Base-by-base conservation (phyloP, 1,284 basidiomycete species). In the Cryptococcus sp. region DNA sequence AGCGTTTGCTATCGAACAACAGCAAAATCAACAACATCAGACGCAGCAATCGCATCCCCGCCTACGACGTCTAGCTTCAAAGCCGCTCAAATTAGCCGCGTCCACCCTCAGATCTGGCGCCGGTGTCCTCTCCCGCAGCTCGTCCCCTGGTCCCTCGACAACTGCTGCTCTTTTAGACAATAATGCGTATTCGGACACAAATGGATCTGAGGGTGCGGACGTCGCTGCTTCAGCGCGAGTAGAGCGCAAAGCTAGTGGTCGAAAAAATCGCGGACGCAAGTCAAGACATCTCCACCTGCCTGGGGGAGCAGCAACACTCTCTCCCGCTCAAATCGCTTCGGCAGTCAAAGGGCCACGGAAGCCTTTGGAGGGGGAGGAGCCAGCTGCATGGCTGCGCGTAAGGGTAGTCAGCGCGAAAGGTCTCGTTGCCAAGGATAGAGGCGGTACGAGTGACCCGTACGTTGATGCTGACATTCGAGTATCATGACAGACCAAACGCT, bases 401-500 rank as follows among this genome's bases (percentile, higher is more conserved):
- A 67, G 76, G n/a, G 73, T 83, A 3, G 71, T 80, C 17, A 71
- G 74, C 1, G 81, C 79, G 1, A 64, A 76, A n/a, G 71, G 73
- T 13, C 70, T 83, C 34, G 70, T 79, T 15, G 77, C 79, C 5
- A 82, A 81, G 67, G 83, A 83, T 69, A 69, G 80, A 19, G 80
- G 79, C 49, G 81, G 81, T 0, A 68, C 66, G 7, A 70, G 68
- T 55, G 78, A 79, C 63, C 78, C 78, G 73, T 78, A 60, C 66
- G 75, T 76, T 16, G 26, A 13, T n/a, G 22, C 17, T 25, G 19
- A 20, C 43, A 22, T 46, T 37, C 10, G 34, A 39, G 2, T 34
- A 13, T 34, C 29, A n/a, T 13, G 40, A 54, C 57, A 11, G 58
- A 61, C n/a, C 20, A 11, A 47, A 49, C 7, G 47, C 49, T 15